Base-by-base conservation (phyloP, 495 filamentous ascomycete species). In the Rusavskia elegans region DNA sequence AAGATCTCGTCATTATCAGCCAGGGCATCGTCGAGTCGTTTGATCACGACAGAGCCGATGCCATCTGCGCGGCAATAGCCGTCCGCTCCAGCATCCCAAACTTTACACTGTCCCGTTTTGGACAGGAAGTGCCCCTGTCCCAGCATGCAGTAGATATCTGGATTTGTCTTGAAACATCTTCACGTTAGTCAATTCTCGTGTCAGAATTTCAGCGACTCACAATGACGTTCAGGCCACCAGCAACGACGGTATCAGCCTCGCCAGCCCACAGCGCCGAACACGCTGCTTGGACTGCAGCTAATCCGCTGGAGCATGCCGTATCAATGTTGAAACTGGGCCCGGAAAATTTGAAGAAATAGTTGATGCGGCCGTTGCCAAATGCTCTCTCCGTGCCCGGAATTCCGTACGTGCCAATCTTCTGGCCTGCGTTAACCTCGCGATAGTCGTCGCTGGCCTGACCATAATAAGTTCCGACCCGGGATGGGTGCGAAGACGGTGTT, bases 391-490 rank as follows among this genome's bases (percentile, higher is more conserved):
- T 42, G 88, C 83, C 55, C 13, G 55, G 55, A 36, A 56, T 56
- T 29, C 48, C 50, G 50, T 56, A 53, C 39, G 44, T 57, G 27
- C 46, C 51, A 21, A 57, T 40, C 3, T 53, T 35, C 29, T 57
- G 55, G 17, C 20, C 51, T 65, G 52, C 64, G 64, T 57, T 64
- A 37, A 51, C 21, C 58, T 94, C 89, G 66, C 83, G 80, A 73
- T 87, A 94, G 55, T 95, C 89, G 52, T 93, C 85, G 54, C 84
- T 88, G 2, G 87, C 90, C 69, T 88, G 84, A 41, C 89, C 89
- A 62, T 90, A 92, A 64, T 90, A 95, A 20, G 84, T 87, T 36
- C 88, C 89, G 50, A 94, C 82, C 11, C 87, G 77, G 61, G 89
- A 80, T 20, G 84, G 71, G 56, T 83, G 78, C 1, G 87, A 89